Conservation (phyloP, 441 rosid genomes). For the Corymbia calophylla region DNA sequence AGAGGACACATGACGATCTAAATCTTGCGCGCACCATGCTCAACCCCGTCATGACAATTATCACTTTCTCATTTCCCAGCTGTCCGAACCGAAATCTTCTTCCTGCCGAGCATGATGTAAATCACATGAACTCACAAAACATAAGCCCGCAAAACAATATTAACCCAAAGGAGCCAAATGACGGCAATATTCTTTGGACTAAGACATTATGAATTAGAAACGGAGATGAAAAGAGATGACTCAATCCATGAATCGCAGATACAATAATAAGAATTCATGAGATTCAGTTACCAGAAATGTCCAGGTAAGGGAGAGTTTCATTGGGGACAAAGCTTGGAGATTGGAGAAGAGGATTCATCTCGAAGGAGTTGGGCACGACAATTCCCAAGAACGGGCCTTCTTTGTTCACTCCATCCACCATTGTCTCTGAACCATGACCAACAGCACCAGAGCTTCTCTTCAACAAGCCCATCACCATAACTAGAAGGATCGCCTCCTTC, state of each 20-base stretch:
- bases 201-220: background rate
- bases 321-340: conserved; percentile 34
- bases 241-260: background rate
- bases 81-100: conserved; percentile 49
- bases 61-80: conserved; percentile 27
- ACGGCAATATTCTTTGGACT: background rate
- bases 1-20: background rate
- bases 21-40: conserved; percentile 42
- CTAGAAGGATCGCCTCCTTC: background rate
- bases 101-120: conserved; percentile 18
- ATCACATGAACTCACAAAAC: background rate
- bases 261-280: too few relatives aligned
- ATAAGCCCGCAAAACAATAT: background rate
- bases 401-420: conserved; percentile 23
- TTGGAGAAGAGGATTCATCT: conserved; percentile 67
- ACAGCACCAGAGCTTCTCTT: background rate
- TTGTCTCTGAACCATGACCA: conserved; percentile 2
- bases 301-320: conserved; percentile 31
- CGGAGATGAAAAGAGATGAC: background rate
- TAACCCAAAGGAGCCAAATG: background rate
- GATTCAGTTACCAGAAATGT: conserved; percentile 34
- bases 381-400: conserved; percentile 56
- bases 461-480: background rate
- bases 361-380: conserved; percentile 57
- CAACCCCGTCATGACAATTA: conserved; percentile 59